phyloP scores from a whole-genome alignment of 108 stramenopile genomes.

The Skeletonema grethae region DNA sequence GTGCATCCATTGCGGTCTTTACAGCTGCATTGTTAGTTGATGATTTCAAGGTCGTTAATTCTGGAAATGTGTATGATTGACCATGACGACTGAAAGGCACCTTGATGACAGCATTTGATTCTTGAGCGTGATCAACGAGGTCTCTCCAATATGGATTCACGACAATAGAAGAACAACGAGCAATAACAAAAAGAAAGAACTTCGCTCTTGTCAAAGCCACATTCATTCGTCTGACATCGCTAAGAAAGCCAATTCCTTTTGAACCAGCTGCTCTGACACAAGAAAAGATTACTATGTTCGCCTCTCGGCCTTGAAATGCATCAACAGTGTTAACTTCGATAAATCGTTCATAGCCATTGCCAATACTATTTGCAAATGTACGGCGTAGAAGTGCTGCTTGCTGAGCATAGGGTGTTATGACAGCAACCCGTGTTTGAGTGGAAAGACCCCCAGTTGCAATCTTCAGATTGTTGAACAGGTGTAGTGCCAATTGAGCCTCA shows the following conservation, averaged over 20 bases:
- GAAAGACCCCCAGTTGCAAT: slow-evolving; percentile 57
- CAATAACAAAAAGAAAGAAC: slow-evolving; percentile 85
- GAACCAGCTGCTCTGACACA: slow-evolving; percentile 90
- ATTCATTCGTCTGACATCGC: slow-evolving; percentile 97
- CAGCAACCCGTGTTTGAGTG: slow-evolving; percentile 62
- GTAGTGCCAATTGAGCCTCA: slow-evolving; percentile 80
- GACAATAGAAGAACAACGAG: slow-evolving; percentile 68
- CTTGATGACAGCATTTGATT: slow-evolving; percentile 61
- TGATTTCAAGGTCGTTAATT: slow-evolving; percentile 33
- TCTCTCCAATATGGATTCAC: slow-evolving; percentile 91
- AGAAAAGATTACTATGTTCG: slow-evolving; percentile 92
- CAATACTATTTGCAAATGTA: slow-evolving; percentile 57
- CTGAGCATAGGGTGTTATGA: slow-evolving; percentile 94
- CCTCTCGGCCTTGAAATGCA: slow-evolving; percentile 94
- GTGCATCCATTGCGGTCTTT: background rate
- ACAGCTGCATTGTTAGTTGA: background rate
- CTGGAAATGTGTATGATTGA: slow-evolving; percentile 34
- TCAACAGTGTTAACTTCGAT: slow-evolving; percentile 95
- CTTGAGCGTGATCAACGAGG: slow-evolving; percentile 73
- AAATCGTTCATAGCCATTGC: slow-evolving; percentile 47
- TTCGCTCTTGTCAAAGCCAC: slow-evolving; percentile 98
- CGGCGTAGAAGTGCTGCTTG: slow-evolving; percentile 75
- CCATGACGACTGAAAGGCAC: slow-evolving; percentile 49
- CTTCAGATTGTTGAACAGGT: slow-evolving; percentile 60
- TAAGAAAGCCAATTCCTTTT: slow-evolving; percentile 94